These are phyloP conservation scores for Knoxia roxburghii DNA, from an alignment of 257 asterid genomes.

Conservation along the genomic window DNA sequence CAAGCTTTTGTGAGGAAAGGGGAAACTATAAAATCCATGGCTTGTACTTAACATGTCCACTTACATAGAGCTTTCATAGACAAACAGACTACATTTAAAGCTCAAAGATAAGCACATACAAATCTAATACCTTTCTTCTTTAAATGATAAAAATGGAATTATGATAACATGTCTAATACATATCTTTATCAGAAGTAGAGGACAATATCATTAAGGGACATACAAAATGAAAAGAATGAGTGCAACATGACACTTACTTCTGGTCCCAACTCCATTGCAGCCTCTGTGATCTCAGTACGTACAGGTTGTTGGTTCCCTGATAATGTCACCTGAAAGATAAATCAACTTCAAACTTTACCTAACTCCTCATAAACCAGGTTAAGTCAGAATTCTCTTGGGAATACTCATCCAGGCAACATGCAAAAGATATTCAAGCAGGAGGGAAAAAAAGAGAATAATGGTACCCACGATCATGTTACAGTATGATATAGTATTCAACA, in stretches of 20 bases:
- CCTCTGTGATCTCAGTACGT: conserved; percentile 90
- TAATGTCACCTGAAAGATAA: conserved; percentile 63
- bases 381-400: neutral
- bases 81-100: neutral
- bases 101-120: neutral
- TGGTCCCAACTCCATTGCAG: conserved; percentile 91
- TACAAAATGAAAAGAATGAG: neutral
- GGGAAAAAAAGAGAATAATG: neutral
- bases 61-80: neutral
- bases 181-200: neutral
- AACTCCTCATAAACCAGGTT: neutral
- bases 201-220: neutral
- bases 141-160: neutral
- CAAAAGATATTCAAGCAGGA: neutral
- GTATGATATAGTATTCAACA: neutral
- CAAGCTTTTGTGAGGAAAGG: neutral
- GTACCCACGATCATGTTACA: neutral
- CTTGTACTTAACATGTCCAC: neutral
- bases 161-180: neutral
- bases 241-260: conserved; percentile 47
- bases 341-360: conserved; percentile 5
- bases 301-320: conserved; percentile 95
- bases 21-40: neutral
- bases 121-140: neutral
- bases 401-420: conserved; percentile 4